Percentiles rank a stretch among this genome's conserved stretches.
Evolutionary conservation across 2,329 filamentous ascomycete species (phyloP).

Genomic region (Rhynchosporium agropyri): DNA sequence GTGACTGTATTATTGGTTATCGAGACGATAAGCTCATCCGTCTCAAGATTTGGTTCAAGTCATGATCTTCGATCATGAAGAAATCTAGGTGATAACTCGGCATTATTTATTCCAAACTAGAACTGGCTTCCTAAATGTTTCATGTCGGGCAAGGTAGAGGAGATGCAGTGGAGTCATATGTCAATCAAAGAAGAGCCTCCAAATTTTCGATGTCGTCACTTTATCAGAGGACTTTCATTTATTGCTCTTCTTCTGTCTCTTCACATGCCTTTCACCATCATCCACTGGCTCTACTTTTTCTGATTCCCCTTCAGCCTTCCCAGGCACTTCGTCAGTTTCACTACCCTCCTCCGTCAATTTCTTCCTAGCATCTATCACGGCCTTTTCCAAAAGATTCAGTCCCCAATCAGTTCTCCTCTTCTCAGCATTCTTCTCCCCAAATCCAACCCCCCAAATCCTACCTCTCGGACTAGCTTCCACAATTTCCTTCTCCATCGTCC

Average conservation of each 20-base stretch:
- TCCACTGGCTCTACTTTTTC: neutral
- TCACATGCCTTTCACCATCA: neutral
- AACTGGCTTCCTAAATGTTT: no score
- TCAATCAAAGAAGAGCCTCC: neutral
- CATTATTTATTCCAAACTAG: no score
- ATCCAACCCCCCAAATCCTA: conserved; percentile 68
- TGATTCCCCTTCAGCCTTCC: neutral
- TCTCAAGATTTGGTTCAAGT: no score
- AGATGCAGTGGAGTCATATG: neutral
- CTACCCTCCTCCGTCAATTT: conserved; percentile 46
- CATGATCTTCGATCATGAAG: no score
- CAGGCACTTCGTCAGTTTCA: neutral
- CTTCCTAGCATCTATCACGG: conserved; percentile 60
- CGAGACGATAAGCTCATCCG: no score
- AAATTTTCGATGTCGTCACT: neutral
- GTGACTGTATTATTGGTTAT: neutral
- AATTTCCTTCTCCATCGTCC: conserved; percentile 61
- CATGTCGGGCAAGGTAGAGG: neutral
- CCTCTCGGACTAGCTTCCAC: conserved; percentile 65
- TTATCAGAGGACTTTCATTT: neutral
- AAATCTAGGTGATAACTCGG: no score
- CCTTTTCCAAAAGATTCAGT: conserved; percentile 64
- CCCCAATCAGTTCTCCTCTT: conserved; percentile 58
- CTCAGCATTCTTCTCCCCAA: conserved; percentile 53
- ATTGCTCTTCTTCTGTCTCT: conserved; percentile 9